Percentiles rank a stretch among this genome's conserved stretches.
Conservation (phyloP, 345 rosid genomes). For the Draba incana region DNA sequence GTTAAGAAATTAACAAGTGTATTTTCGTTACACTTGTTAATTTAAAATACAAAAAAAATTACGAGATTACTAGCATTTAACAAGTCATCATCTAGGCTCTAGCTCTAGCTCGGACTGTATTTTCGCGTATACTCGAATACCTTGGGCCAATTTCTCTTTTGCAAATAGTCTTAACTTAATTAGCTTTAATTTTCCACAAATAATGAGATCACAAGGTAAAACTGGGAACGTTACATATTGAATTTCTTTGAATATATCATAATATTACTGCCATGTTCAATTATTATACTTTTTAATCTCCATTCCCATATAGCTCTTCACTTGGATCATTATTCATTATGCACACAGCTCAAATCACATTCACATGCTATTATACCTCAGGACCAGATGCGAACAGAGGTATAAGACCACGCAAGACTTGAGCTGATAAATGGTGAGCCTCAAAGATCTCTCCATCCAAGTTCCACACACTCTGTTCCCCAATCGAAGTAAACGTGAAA, state of each 20-base stretch:
- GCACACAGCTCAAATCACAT: conserved; percentile 12
- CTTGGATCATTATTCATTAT: conserved; percentile 13
- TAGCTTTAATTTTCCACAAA: no score
- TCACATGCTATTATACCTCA: conserved; percentile 52
- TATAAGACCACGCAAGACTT: conserved; percentile 83
- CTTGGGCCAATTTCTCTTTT: no score
- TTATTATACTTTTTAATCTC: no score
- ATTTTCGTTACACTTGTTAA: no score
- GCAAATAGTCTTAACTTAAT: no score
- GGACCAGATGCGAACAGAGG: conserved; percentile 92
- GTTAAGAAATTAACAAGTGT: no score
- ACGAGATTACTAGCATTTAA: no score
- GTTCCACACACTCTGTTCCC: conserved; percentile 86
- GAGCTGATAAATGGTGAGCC: conserved; percentile 91
- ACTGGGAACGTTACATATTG: conserved; percentile 4
- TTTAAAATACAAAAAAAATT: no score
- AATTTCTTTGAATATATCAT: background rate
- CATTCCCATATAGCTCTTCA: conserved; percentile 3
- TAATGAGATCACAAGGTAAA: background rate
- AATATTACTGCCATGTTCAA: conserved; percentile 12
- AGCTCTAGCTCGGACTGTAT: no score
- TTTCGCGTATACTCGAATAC: no score
- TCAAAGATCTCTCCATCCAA: conserved; percentile 91
- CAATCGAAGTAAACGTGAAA: conserved; percentile 80
- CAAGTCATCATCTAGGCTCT: no score